Evolutionary conservation across 2,329 filamentous ascomycete genomes (phyloP).

Genomic region (Claviceps capensis): DNA sequence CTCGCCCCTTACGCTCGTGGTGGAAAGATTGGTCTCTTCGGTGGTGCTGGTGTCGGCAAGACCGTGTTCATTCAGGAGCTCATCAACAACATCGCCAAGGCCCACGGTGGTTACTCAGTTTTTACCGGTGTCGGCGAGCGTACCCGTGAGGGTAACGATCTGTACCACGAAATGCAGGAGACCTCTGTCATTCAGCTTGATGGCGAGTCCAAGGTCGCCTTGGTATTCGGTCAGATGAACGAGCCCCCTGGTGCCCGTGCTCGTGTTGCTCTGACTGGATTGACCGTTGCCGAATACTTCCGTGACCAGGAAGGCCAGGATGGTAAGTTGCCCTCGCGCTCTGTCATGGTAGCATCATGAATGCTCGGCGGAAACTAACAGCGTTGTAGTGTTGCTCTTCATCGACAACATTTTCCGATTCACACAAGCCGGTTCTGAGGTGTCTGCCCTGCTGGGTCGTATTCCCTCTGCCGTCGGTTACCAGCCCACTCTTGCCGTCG

Average conservation of each 20-base stretch:
- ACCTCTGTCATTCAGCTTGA: constrained; percentile 99
- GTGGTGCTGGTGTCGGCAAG: constrained; percentile 99
- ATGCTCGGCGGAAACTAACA: neutral
- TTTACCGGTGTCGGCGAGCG: constrained; percentile 99
- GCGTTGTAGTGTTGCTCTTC: constrained; percentile 74
- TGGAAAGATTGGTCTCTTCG: constrained; percentile 99
- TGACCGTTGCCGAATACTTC: constrained; percentile 75
- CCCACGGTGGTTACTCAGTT: constrained; percentile 99
- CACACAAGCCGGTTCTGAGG: constrained; percentile 99
- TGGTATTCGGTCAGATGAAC: constrained; percentile 99
- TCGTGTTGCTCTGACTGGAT: constrained; percentile 94
- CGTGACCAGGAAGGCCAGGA: constrained; percentile 67
- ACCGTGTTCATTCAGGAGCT: constrained; percentile 99
- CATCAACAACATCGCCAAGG: constrained; percentile 99
- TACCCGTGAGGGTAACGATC: constrained; percentile 99
- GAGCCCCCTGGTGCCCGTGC: constrained; percentile 98
- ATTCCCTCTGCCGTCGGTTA: constrained; percentile 99
- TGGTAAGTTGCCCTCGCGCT: constrained; percentile 36
- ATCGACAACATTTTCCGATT: constrained; percentile 99
- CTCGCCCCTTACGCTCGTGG: constrained; percentile 98
- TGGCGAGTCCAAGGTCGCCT: constrained; percentile 96
- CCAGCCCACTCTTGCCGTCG: constrained; percentile 94
- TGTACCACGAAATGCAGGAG: constrained; percentile 99
- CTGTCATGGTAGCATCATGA: neutral
- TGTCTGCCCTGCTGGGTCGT: constrained; percentile 97